A percentile compares a stretch with the other conserved stretches of the same genome.
Conservation (phyloP, 2,329 filamentous ascomycete species). For the Alternaria arbusti region DNA sequence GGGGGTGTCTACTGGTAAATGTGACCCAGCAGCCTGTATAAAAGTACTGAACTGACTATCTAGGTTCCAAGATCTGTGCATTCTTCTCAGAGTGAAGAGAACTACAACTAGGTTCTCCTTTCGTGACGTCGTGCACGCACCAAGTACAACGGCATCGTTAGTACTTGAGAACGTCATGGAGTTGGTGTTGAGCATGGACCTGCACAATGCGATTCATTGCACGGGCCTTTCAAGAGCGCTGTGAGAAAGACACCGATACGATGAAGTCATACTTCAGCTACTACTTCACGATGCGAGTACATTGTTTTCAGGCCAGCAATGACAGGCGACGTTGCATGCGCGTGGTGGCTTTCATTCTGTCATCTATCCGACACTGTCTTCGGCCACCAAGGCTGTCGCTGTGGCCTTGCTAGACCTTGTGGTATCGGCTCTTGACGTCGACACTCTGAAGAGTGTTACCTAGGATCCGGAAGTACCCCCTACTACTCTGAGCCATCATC, state of each 20-base stretch:
- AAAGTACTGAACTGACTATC: not conserved
- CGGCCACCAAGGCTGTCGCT: not conserved
- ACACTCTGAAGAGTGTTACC: no score
- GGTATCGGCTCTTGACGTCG: not conserved
- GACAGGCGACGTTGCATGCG: rapidly evolving
- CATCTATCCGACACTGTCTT: not conserved
- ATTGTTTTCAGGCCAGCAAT: not conserved
- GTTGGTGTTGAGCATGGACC: not conserved
- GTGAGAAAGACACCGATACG: not conserved
- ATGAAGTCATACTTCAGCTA: not conserved
- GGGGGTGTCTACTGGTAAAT: not conserved
- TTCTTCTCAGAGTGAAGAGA: not conserved
- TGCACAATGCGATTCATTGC: not conserved
- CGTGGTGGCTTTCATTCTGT: not conserved
- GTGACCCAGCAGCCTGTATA: not conserved
- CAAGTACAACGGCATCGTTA: not conserved
- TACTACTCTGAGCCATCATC: not conserved
- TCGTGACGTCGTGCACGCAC: not conserved
- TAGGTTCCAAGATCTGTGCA: not conserved
- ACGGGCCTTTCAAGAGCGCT: not conserved
- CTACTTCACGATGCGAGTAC: not conserved
- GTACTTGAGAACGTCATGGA: not conserved
- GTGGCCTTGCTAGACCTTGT: not conserved
- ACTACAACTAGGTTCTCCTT: not conserved
- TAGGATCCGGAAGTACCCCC: no score